Conservation (phyloP, 805 yeast genomes). For the Yamadazyma endophytica region DNA sequence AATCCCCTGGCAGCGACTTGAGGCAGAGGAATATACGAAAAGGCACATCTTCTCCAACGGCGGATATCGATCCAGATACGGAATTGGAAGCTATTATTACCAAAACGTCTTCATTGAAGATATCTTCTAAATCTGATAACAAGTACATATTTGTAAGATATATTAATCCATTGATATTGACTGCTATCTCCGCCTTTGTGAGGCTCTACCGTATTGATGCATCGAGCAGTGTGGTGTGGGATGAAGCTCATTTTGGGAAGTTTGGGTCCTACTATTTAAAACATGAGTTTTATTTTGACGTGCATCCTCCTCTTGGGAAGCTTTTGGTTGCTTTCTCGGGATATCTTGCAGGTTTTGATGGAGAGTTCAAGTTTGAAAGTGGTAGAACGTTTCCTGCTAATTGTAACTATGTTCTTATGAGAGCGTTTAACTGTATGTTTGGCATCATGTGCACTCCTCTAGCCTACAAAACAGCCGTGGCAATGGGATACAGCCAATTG, state of each 20-base stretch:
- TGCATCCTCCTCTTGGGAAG: slow-evolving; percentile 84
- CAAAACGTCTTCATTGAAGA: slow-evolving; percentile 17
- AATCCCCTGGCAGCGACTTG: no score
- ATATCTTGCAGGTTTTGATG: slow-evolving; percentile 78
- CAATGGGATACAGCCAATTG: slow-evolving; percentile 65
- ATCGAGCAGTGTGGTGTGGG: slow-evolving; percentile 86
- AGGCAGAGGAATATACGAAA: no score
- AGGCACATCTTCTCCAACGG: no score
- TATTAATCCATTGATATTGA: slow-evolving; percentile 29
- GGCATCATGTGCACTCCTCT: slow-evolving; percentile 83
- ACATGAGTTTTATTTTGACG: slow-evolving; percentile 81
- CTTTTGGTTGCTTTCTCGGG: slow-evolving; percentile 78
- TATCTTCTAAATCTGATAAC: slow-evolving; percentile 3
- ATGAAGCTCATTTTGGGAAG: slow-evolving; percentile 87
- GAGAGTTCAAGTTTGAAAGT: slow-evolving; percentile 84
- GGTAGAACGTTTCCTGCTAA: slow-evolving; percentile 73
- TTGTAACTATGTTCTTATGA: slow-evolving; percentile 79
- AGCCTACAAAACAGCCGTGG: slow-evolving; percentile 77
- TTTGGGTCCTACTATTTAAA: slow-evolving; percentile 77
- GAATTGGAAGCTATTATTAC: slow-evolving; percentile 19
- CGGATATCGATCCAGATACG: slow-evolving; percentile 6
- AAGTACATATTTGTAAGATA: slow-evolving; percentile 9
- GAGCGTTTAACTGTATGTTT: slow-evolving; percentile 81
- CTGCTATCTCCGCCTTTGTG: slow-evolving; percentile 38
- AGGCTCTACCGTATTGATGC: slow-evolving; percentile 73